Conservation (phyloP, 768 basidiomycete genomes). For the Neoboletus subvelutipes region DNA sequence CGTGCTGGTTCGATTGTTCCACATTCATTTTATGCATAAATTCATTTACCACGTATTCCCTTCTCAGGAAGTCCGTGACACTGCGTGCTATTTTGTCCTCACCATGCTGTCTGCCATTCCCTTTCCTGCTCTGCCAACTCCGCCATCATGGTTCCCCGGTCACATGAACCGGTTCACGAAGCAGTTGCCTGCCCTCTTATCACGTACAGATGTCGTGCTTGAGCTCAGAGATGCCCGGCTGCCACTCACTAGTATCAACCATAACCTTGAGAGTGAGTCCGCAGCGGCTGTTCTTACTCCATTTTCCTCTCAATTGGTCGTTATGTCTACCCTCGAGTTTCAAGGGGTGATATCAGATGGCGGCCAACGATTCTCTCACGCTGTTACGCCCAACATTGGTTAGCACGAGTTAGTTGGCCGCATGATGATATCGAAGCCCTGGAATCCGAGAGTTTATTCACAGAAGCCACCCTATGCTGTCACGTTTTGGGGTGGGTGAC, state of each 20-base stretch:
- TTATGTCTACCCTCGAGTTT: slow-evolving; percentile 3
- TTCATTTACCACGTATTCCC: slow-evolving; percentile 9
- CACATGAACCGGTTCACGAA: slow-evolving; percentile 91
- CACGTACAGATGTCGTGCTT: slow-evolving; percentile 86
- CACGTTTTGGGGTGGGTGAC: slow-evolving; percentile 12
- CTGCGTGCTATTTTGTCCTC: slow-evolving; percentile 10
- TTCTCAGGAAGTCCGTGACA: slow-evolving; percentile 10
- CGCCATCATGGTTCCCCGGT: slow-evolving; percentile 94
- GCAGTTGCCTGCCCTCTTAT: slow-evolving; percentile 71
- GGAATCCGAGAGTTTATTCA: slow-evolving; percentile 12
- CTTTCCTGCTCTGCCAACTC: slow-evolving; percentile 56
- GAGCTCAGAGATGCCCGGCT: slow-evolving; percentile 93
- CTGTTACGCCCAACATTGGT: slow-evolving; percentile 8
- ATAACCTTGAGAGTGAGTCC: slow-evolving; percentile 74
- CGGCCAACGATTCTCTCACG: slow-evolving; percentile 22
- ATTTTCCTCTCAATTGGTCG: not conserved
- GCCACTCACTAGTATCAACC: slow-evolving; percentile 92
- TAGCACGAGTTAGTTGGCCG: slow-evolving; percentile 12
- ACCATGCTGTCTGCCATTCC: slow-evolving; percentile 37
- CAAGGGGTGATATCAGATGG: slow-evolving; percentile 18
- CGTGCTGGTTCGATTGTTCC: not conserved
- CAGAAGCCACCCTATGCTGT: slow-evolving; percentile 3
- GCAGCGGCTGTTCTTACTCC: not conserved
- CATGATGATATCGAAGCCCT: slow-evolving; percentile 15
- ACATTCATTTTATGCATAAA: slow-evolving; percentile 8